Evolutionary conservation across 2,329 filamentous ascomycete species (phyloP), one percentile per base, ranked within the genome.

Genomic region (Fusarium euwallaceae): DNA sequence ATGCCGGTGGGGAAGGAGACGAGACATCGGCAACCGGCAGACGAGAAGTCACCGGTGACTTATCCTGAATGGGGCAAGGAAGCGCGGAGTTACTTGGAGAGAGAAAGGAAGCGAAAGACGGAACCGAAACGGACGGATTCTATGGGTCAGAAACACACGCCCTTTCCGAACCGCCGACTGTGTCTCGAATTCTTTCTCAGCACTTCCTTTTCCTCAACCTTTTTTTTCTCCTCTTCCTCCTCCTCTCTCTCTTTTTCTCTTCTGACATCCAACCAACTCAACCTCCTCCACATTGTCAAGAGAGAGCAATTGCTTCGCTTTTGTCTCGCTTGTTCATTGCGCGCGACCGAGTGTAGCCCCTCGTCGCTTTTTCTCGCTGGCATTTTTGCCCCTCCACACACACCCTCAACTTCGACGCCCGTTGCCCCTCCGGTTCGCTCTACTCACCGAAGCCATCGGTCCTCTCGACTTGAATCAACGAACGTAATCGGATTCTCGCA

Each of bases 121-220:
- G 73, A 75, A 75, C 66, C 66, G 73, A 71, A 66, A 76, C 73
- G 70, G 73, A 75, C 66, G 64, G 55, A 71, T 73, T 77, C 56
- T 70, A 67, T 78, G 76, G 76, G 76, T 66, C 73, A 76, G 64
- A 65, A 61, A 65, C 72, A 72, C 64, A 65, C 72, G 74, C 64
- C 70, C 69, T 73, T 78, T 43, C 76, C 76, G 76, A 78, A 75
- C 58, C 74, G 61, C 70, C 71, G 77, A 71, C 65, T 71, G 32
- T 70, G 55, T 70, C 41, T 43, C 24, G 68, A 51, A 58, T 60
- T 53, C 48, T 53, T 53, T 29, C 48, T 58, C 48, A 64, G 72
- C 58, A 70, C 61, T 63, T 63, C 60, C 48, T 66, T 41, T 39
- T 72, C 67, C 63, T 62, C 67, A 64, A 67, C 73, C 70, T 69